Evolutionary conservation across 306 rosid genomes (phyloP).

Genomic region (Psophocarpus tetragonolobus): DNA sequence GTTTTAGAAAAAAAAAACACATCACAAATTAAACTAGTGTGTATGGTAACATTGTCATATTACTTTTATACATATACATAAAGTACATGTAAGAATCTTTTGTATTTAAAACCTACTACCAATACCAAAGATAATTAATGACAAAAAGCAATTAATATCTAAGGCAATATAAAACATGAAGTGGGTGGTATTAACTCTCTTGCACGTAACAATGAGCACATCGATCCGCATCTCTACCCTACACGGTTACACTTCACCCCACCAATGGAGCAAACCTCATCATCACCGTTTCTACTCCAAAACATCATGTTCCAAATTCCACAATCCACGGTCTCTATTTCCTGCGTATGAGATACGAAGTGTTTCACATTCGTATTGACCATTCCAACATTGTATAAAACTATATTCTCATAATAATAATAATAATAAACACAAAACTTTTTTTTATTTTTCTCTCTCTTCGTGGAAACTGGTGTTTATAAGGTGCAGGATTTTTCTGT

Average conservation of each 20-base stretch:
- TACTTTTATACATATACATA: background rate
- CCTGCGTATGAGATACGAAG: slow-evolving; percentile 41
- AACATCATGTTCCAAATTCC: background rate
- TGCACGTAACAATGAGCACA: slow-evolving; percentile 25
- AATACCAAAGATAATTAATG: background rate
- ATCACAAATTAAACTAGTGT: background rate
- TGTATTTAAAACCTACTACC: background rate
- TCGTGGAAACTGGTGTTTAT: slow-evolving; percentile 19
- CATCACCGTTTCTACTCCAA: slow-evolving; percentile 3
- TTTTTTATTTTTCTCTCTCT: slow-evolving; percentile 7
- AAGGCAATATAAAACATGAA: background rate
- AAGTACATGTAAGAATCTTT: background rate
- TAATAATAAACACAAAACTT: background rate
- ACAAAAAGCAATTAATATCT: background rate
- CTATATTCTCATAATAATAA: background rate
- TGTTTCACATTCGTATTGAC: slow-evolving; percentile 32
- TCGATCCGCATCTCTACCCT: background rate
- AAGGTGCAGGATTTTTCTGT: slow-evolving; percentile 26
- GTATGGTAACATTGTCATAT: background rate
- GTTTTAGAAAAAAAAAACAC: background rate
- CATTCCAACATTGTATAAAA: background rate
- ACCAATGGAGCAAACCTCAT: slow-evolving; percentile 17
- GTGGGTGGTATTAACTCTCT: background rate
- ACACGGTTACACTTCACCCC: slow-evolving; percentile 8
- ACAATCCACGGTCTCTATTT: slow-evolving; percentile 38